Conservation (phyloP, 2,329 filamentous ascomycete species). For the Dissoconium aciculare region DNA sequence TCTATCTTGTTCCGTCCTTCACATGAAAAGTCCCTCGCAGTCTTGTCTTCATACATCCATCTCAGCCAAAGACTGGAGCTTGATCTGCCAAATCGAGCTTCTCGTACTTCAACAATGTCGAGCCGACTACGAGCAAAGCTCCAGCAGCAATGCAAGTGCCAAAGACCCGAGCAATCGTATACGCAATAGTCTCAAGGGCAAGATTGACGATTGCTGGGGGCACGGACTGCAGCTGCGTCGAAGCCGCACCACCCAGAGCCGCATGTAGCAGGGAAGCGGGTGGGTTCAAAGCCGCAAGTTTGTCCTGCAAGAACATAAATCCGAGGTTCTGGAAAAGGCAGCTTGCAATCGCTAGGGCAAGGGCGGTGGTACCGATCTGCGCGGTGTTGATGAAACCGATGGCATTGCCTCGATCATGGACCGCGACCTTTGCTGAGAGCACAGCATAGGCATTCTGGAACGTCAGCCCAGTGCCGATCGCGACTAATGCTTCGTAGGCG, state of each 20-base stretch:
- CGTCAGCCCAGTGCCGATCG: constrained; percentile 8
- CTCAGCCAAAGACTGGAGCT: not conserved
- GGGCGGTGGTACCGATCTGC: constrained; percentile 16
- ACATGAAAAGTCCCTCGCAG: no score
- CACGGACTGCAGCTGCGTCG: not conserved
- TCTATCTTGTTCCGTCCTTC: no score
- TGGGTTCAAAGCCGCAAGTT: constrained; percentile 9
- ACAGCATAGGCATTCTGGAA: constrained; percentile 13
- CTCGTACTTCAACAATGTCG: not conserved
- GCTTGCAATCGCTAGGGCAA: constrained; percentile 16
- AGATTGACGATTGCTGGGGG: not conserved
- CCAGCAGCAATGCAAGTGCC: constrained; percentile 1
- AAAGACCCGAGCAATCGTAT: constrained; percentile 3
- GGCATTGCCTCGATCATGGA: constrained; percentile 5
- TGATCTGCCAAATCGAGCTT: not conserved
- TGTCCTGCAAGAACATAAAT: constrained; percentile 9
- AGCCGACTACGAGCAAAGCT: not conserved
- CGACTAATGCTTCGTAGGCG: constrained; percentile 12
- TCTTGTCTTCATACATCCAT: no score
- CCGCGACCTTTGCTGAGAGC: constrained; percentile 7
- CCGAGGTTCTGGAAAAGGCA: constrained; percentile 20
- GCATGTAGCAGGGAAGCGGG: constrained; percentile 2
- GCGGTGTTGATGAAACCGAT: constrained; percentile 10
- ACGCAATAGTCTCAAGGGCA: constrained; percentile 1
- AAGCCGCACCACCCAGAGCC: not conserved